A percentile compares a stretch with the other conserved stretches of the same genome.
phyloP scores from a whole-genome alignment of 164 flowering plant genomes.

The Cinnamomum micranthum region DNA sequence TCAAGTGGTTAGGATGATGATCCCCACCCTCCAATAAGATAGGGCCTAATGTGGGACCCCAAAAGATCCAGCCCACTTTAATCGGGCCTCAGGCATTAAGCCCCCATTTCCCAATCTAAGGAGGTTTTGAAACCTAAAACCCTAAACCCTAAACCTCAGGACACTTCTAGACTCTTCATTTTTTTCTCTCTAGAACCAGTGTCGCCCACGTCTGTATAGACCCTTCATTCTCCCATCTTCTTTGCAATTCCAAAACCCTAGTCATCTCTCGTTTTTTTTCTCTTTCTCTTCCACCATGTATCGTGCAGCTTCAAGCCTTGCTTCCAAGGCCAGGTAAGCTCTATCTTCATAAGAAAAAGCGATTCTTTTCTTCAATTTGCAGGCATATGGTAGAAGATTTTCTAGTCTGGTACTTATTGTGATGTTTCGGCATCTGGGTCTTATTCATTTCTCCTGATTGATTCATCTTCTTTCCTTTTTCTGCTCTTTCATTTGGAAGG shows the following conservation, averaged over 20 bases:
- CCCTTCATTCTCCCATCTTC: not conserved
- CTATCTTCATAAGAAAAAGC: not conserved
- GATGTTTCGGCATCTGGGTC: constrained; percentile 1
- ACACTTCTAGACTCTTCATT: constrained; percentile 11
- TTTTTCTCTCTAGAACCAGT: not conserved
- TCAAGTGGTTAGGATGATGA: too few relatives aligned
- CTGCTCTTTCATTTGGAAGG: constrained; percentile 6
- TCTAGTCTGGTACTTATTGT: not conserved
- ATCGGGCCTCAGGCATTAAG: not conserved
- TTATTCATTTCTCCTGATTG: not conserved
- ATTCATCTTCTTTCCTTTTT: not conserved
- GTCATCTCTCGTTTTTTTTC: too few relatives aligned
- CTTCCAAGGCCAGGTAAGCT: constrained; percentile 28
- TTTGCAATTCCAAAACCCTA: not conserved
- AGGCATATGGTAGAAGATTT: not conserved
- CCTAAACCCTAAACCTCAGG: constrained; percentile 26
- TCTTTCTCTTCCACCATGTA: constrained; percentile 19
- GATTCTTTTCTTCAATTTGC: not conserved
- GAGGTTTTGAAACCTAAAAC: constrained; percentile 8
- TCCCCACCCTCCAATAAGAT: too few relatives aligned
- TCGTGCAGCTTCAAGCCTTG: constrained; percentile 26
- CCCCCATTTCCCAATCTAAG: not conserved
- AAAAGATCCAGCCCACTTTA: not conserved
- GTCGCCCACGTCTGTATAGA: not conserved
- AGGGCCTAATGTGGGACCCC: not conserved